Percentiles rank a stretch among this genome's conserved stretches.
Evolutionary conservation across 495 filamentous ascomycete genomes (phyloP).

Genomic region (Halenospora varia): DNA sequence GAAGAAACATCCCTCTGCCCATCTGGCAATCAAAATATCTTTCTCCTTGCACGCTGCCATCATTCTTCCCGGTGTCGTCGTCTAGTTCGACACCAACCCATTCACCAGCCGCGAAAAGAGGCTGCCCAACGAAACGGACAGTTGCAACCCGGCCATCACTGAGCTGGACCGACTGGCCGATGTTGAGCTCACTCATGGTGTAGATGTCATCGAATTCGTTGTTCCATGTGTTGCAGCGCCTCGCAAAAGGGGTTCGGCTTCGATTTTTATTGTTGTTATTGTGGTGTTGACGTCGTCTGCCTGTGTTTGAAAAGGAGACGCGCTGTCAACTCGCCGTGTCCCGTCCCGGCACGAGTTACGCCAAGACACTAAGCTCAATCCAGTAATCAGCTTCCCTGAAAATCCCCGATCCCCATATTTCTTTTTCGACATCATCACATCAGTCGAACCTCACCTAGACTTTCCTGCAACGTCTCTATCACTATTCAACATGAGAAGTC

Average conservation of each 20-base stretch:
- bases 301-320: constrained; percentile 12
- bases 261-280: neutral
- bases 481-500: no score
- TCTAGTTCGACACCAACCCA: constrained; percentile 92
- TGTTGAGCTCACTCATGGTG: constrained; percentile 31
- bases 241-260: neutral
- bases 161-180: constrained; percentile 63
- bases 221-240: neutral
- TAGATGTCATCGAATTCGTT: neutral
- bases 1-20: constrained; percentile 84
- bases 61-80: constrained; percentile 84
- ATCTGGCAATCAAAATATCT: constrained; percentile 85
- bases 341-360: no score
- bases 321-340: constrained; percentile 4
- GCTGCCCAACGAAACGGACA: constrained; percentile 76
- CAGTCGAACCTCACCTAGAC: no score
- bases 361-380: no score
- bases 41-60: constrained; percentile 84
- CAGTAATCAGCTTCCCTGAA: no score
- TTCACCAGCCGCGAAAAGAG: constrained; percentile 73
- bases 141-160: constrained; percentile 71
- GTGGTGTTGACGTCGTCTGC: constrained; percentile 8
- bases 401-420: no score
- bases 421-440: no score
- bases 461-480: no score